Evolutionary conservation across 805 yeast species (phyloP).

Genomic region (Nematodospora valgi): DNA sequence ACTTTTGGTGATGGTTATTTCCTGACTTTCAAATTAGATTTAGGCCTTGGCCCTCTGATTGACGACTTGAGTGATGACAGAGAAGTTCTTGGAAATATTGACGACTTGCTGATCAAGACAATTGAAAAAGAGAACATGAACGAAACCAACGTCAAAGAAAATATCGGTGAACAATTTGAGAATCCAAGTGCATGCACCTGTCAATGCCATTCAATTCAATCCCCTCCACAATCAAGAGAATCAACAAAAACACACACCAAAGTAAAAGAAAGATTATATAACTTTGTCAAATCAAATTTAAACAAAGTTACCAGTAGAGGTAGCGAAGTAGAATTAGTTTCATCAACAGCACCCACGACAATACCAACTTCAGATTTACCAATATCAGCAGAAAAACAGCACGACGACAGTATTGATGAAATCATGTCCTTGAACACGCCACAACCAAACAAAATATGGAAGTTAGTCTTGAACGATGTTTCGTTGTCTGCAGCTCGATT

Average conservation of each 20-base stretch:
- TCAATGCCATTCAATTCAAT: slow-evolving; percentile 2
- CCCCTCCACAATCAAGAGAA: neutral
- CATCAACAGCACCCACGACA: neutral
- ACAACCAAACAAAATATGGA: slow-evolving; percentile 22
- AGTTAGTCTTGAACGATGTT: slow-evolving; percentile 28
- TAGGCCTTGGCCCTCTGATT: neutral
- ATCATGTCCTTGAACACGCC: neutral
- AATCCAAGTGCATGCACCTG: slow-evolving; percentile 1
- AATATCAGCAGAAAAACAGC: too few species aligned
- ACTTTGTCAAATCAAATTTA: slow-evolving; percentile 6
- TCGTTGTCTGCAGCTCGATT: slow-evolving; percentile 35
- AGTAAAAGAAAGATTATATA: slow-evolving; percentile 4
- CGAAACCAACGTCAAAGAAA: neutral
- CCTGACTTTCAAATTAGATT: slow-evolving; percentile 3
- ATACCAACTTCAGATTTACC: slow-evolving; percentile 1
- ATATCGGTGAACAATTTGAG: too few species aligned
- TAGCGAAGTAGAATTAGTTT: too few species aligned
- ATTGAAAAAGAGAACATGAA: neutral
- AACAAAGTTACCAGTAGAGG: slow-evolving; percentile 6
- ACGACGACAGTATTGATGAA: too few species aligned
- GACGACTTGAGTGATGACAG: neutral
- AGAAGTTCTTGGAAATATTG: neutral
- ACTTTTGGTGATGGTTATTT: slow-evolving; percentile 1
- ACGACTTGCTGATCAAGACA: neutral
- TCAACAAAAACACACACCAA: neutral